Evolutionary conservation across 768 basidiomycete genomes (phyloP), one percentile per base, ranked within the genome.

Genomic region (Leccinum arenicola): DNA sequence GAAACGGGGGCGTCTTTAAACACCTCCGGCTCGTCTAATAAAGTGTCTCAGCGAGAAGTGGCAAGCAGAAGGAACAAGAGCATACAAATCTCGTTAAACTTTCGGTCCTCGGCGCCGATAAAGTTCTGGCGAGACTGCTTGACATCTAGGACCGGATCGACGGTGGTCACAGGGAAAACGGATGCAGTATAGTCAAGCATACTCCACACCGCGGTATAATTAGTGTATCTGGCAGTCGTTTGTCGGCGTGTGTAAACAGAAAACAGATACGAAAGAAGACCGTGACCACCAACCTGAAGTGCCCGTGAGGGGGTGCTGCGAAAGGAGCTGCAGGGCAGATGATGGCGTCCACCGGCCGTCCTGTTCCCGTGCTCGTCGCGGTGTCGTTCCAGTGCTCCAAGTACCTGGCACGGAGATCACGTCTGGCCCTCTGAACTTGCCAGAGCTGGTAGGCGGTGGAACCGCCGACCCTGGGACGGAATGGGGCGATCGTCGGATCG

Each of bases 311-410:
- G 5, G 82, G 73, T 1, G 90, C 86, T 1, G 79, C 73, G 66
- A 75, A 85, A 2, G 88, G 78, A 2, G 86, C 85, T 3, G 75
- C 78, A 19, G 91, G 87, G 2, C 77, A 73, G 35, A 93, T 85
- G 62, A 93, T 83, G 2, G 86, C 89, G 66, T 93, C 91, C 6
- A 92, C 80, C 4, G 89, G 86, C 2, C 91, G 74, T 3, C 86
- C 88, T 0, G 88, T 92, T 0, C 82, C 82, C 0, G 89, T 91
- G 14, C 64, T 50, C 0, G 55, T 60, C 8, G 64, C 73, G 0
- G 85, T 87, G 4, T 72, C 75, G 53, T 85, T 78, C 89, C 89
- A 91, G 52, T 82, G 72, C 50, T 84, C 80, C 50, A 88, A 70
- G 66, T 89, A 84, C 51, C 78, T 76, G 62, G 84, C 75, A 23